Percentiles rank a stretch among this genome's conserved stretches.
phyloP scores from a whole-genome alignment of 2,329 filamentous ascomycete genomes.

The Teratosphaeria viscida region DNA sequence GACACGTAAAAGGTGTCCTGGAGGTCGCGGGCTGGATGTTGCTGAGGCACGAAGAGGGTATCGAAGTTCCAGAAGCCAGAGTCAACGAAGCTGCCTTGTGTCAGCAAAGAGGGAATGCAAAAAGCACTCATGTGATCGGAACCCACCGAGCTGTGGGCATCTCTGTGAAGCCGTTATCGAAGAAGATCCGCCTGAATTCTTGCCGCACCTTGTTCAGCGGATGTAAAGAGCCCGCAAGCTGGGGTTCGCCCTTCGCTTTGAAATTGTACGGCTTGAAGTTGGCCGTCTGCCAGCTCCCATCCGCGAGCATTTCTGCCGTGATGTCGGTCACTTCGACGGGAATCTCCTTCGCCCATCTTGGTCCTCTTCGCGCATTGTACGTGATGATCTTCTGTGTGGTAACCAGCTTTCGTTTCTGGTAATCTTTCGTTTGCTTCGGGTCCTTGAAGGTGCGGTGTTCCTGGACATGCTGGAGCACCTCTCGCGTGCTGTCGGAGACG shows the following conservation, averaged over 20 bases:
- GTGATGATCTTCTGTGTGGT: slow-evolving; percentile 71
- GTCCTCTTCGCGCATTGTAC: slow-evolving; percentile 75
- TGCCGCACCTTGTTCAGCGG: slow-evolving; percentile 82
- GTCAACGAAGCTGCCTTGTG: slow-evolving; percentile 59
- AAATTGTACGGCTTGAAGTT: slow-evolving; percentile 80
- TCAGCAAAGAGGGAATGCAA: slow-evolving; percentile 35
- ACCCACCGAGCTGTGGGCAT: slow-evolving; percentile 76
- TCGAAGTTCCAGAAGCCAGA: slow-evolving; percentile 99
- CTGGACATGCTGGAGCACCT: slow-evolving; percentile 64
- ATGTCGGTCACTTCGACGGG: slow-evolving; percentile 90
- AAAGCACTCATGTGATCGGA: slow-evolving; percentile 8
- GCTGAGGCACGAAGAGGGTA: slow-evolving; percentile 89
- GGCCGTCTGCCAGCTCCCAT: slow-evolving; percentile 83
- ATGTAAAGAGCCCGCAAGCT: slow-evolving; percentile 39
- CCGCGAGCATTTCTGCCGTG: slow-evolving; percentile 82
- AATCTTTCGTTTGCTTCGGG: slow-evolving; percentile 63
- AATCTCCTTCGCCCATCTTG: slow-evolving; percentile 81
- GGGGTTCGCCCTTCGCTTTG: slow-evolving; percentile 56
- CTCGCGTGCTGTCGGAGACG: slow-evolving; percentile 68
- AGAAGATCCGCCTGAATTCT: slow-evolving; percentile 97
- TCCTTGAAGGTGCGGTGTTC: slow-evolving; percentile 60
- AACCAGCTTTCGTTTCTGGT: slow-evolving; percentile 88
- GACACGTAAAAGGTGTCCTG: slow-evolving; percentile 99
- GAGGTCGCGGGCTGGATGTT: slow-evolving; percentile 92
- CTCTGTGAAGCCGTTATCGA: slow-evolving; percentile 97